phyloP scores from a whole-genome alignment of 225 moss, liverwort and hornwort species.

The Bryum argenteum region DNA sequence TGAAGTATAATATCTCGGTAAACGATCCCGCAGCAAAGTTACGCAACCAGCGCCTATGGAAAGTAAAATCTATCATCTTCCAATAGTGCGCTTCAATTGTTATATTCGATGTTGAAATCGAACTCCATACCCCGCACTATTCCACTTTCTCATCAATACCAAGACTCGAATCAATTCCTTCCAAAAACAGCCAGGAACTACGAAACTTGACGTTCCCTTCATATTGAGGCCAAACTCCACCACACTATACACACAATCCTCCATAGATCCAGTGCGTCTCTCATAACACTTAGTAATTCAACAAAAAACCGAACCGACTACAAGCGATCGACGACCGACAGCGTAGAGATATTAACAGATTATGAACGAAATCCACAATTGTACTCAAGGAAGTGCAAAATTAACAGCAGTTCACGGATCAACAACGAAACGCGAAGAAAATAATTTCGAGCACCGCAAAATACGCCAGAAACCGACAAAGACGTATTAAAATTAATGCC shows the following conservation, averaged over 20 bases:
- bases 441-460: not conserved
- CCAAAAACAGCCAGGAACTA: not conserved
- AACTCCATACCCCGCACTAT: not conserved
- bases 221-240: not conserved
- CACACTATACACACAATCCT: not conserved
- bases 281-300: too few relatives aligned
- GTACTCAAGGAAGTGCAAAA: not conserved
- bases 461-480: not conserved
- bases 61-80: slow-evolving; percentile 18
- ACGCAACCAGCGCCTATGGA: not conserved
- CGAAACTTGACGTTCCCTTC: not conserved
- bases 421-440: not conserved
- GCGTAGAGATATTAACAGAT: not conserved
- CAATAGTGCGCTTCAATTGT: not conserved
- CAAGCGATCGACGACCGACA: not conserved
- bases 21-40: not conserved
- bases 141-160: slow-evolving; percentile 17
- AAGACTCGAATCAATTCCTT: not conserved
- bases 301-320: not conserved
- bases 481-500: not conserved
- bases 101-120: not conserved
- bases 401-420: not conserved
- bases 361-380: not conserved
- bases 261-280: not conserved
- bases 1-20: slow-evolving; percentile 1